Evolutionary conservation across 257 asterid genomes (phyloP).

Genomic region (Linaria vulgaris): DNA sequence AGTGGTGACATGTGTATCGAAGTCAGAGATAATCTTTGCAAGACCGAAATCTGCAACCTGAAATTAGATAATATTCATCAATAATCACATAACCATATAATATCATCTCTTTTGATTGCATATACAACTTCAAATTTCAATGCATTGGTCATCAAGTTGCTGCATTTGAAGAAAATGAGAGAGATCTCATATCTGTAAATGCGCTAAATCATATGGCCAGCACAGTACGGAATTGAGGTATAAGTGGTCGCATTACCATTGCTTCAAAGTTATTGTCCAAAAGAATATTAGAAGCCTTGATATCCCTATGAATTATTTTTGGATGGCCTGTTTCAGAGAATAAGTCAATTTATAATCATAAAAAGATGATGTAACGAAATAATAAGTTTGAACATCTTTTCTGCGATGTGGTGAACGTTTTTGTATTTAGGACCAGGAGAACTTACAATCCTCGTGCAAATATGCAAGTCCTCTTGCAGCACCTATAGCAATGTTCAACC

Average conservation of each 20-base stretch:
- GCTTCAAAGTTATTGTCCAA: slow-evolving; percentile 82
- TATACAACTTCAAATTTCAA: slow-evolving; percentile 12
- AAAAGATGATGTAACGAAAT: background rate
- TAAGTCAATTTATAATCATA: slow-evolving; percentile 11
- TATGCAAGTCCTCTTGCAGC: slow-evolving; percentile 67
- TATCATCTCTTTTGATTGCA: slow-evolving; percentile 21
- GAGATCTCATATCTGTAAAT: slow-evolving; percentile 16
- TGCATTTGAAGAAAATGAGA: background rate
- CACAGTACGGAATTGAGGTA: background rate
- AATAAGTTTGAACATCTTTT: background rate
- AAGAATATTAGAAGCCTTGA: slow-evolving; percentile 89
- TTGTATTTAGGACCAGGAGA: background rate
- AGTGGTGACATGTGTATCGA: slow-evolving; percentile 83
- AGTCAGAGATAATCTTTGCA: slow-evolving; percentile 68
- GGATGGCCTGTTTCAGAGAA: slow-evolving; percentile 69
- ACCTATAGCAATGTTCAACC: slow-evolving; percentile 55
- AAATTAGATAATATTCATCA: slow-evolving; percentile 26
- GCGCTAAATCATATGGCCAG: background rate
- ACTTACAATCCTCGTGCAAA: slow-evolving; percentile 61
- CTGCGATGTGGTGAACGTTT: background rate
- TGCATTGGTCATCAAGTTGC: background rate
- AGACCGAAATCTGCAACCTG: slow-evolving; percentile 99
- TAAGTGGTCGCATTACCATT: slow-evolving; percentile 47
- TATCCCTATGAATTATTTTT: slow-evolving; percentile 87
- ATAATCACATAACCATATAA: slow-evolving; percentile 3